Percentiles rank a stretch among this genome's conserved stretches.
Evolutionary conservation across 2,329 filamentous ascomycete species (phyloP).

Genomic region (Leptographium radiaticola): DNA sequence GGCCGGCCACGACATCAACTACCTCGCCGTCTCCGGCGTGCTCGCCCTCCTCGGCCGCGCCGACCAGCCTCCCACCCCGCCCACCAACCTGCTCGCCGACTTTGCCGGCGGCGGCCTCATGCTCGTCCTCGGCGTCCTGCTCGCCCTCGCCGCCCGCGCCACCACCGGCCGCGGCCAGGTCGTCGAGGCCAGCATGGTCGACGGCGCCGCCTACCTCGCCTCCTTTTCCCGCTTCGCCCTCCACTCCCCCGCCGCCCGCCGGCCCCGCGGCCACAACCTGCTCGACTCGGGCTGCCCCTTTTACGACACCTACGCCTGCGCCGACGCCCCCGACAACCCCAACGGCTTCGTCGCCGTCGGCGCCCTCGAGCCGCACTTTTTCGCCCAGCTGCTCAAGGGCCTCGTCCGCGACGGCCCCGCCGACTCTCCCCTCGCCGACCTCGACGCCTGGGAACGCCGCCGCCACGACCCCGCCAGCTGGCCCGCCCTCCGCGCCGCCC

Average conservation of each 20-base stretch:
- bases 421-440: not conserved
- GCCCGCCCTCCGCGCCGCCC: conserved; percentile 49
- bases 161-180: conserved; percentile 64
- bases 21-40: conserved; percentile 76
- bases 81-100: conserved; percentile 75
- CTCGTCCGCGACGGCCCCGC: conserved; percentile 34
- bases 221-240: conserved; percentile 60
- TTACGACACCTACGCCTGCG: conserved; percentile 81
- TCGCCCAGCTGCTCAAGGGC: conserved; percentile 50
- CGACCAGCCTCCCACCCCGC: conserved; percentile 60
- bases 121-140: conserved; percentile 68
- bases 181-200: conserved; percentile 95
- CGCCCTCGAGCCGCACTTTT: conserved; percentile 82
- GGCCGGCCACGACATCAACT: conserved; percentile 96
- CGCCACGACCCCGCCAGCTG: conserved; percentile 52
- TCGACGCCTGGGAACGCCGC: conserved; percentile 32
- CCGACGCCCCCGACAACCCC: conserved; percentile 30
- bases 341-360: conserved; percentile 76
- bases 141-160: conserved; percentile 59
- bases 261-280: conserved; percentile 58
- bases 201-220: conserved; percentile 68
- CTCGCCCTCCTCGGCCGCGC: conserved; percentile 62
- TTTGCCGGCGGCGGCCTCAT: conserved; percentile 82
- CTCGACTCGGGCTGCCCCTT: conserved; percentile 78
- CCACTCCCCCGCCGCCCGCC: conserved; percentile 49